These are phyloP conservation scores for Multifurca ochricompacta DNA, from an alignment of 768 basidiomycete species.

Conservation along the genomic window DNA sequence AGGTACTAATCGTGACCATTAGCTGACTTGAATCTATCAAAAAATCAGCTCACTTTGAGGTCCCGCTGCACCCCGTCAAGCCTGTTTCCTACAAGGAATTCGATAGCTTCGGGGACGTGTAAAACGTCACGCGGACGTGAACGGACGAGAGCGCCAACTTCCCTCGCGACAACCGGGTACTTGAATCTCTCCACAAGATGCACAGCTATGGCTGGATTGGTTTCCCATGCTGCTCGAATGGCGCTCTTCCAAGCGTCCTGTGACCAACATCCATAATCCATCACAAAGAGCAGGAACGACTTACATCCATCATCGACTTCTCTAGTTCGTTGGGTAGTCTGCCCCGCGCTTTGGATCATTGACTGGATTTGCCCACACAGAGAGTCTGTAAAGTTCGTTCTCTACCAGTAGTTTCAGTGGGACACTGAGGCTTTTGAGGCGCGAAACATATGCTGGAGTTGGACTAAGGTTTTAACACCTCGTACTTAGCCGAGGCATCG, in stretches of 20 bases:
- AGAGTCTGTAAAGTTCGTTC: slow-evolving; percentile 80
- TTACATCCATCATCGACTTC: slow-evolving; percentile 55
- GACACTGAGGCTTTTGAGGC: slow-evolving; percentile 59
- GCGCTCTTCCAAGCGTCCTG: slow-evolving; percentile 61
- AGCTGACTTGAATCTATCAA: slow-evolving; percentile 1
- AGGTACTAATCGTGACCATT: slow-evolving; percentile 51
- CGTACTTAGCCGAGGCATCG: slow-evolving; percentile 27
- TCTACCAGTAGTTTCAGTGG: slow-evolving; percentile 82
- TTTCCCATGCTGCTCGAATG: slow-evolving; percentile 69
- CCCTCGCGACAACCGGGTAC: slow-evolving; percentile 49
- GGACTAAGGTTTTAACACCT: slow-evolving; percentile 31
- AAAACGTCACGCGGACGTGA: slow-evolving; percentile 62
- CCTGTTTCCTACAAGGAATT: slow-evolving; percentile 68
- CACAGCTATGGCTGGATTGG: slow-evolving; percentile 77
- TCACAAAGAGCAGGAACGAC: slow-evolving; percentile 13
- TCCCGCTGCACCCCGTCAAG: slow-evolving; percentile 57
- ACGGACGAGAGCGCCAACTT: slow-evolving; percentile 69
- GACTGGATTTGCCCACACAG: slow-evolving; percentile 85
- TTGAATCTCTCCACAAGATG: slow-evolving; percentile 88
- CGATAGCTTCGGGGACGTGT: slow-evolving; percentile 73
- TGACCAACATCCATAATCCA: slow-evolving; percentile 9
- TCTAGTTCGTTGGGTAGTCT: slow-evolving; percentile 53
- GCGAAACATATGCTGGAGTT: slow-evolving; percentile 35
- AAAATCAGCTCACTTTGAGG: slow-evolving; percentile 50
- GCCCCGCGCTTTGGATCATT: slow-evolving; percentile 64